Evolutionary conservation across 1,284 basidiomycete species (phyloP), one percentile per base, ranked within the genome.

Genomic region (Cystobasidium slooffiae): DNA sequence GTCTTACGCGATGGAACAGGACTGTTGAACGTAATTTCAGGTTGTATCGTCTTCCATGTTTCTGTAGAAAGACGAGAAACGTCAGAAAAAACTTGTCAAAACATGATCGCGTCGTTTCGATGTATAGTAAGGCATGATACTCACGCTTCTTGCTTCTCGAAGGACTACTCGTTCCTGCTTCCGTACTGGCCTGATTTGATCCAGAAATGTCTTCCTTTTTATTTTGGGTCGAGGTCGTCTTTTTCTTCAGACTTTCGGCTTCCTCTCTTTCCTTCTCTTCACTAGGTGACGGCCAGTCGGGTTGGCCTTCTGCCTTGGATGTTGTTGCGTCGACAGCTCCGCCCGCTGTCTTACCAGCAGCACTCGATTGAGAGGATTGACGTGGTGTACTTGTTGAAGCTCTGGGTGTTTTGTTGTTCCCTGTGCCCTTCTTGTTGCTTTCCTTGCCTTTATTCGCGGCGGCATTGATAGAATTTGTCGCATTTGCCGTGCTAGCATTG

Each of bases 391-490:
- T 47, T 58, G 51, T n/a, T 58, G 66, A 20, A 12, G 22, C 18
- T 46, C 16, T 37, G 12, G 39, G 20, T 12, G 44, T n/a, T 6
- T 56, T 37, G 37, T 56, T 55, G 16, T 68, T 58, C 66, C 20
- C 53, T 37, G 41, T 1, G 14, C n/a, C 43, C 18, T 46, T 68
- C 37, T 49, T 44, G 43, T 16, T 59, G 24, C 43, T 58, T 41
- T 68, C 46, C 37, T 68, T 68, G 39, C 58, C 68, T 51, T 62
- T 70, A 18, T 49, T 59, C 7, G 68, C 20, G 16, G 68, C 20
- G 16, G 22, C 14, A 43, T 51, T 43, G 14, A 22, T 47, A 16
- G 55, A 41, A 31, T 31, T 31, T n/a, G 58, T 59, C 9, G 31
- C 68, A 49, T 43, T 47, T 49, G 44, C 37, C 24, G 44, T 24